Base-by-base conservation (phyloP, 1,284 basidiomycete genomes). In the Violaceomyces palustris region DNA sequence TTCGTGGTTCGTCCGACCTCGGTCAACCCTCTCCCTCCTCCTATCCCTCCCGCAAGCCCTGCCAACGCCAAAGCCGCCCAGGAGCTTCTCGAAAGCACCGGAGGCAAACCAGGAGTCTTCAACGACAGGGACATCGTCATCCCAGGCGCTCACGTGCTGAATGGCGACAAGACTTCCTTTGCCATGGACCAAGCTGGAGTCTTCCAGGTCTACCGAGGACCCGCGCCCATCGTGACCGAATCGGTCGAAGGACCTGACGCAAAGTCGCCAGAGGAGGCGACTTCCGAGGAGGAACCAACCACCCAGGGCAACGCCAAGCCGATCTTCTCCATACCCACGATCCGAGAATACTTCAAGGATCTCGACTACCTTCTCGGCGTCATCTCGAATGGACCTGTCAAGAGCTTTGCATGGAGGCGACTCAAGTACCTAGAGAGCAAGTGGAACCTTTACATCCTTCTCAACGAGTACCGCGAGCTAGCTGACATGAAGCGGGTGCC, bases 341-440 rank as follows among this genome's bases (percentile, higher is more conserved):
- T 97, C 38, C 81, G 85, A 56, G 92, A 97, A 73, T 99, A 97
- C 74, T 99, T 94, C 72, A 79, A 87, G 38, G 94, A 98, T 73
- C 82, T 98, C n/a, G 93, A 99, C 72, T 89, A 84, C 69, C 64
- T 77, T 6, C 64, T 75, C 7, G 48, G 64, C 29, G 73, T 77
- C 43, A 92, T 93, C 53, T 82, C 87, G 0, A 88, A 93, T 67
- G 93, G 94, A 0, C 94, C 94, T 0, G 86, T 89, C 4, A 98
- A 98, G 77, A 89, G 86, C 61, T 94, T 96, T 71, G 93, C 94
- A 0, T 98, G 86, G 76, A 81, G 91, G 3, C 78, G 94, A 42
- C 79, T 99, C 58, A 91, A 90, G 76, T 98, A 93, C 69, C 80
- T 98, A 10, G 79, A 84, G n/a, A 87, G 87, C 77, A 97, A 97